Base-by-base conservation (phyloP, 148 eudicot species). In the Dianthus caryophyllus region DNA sequence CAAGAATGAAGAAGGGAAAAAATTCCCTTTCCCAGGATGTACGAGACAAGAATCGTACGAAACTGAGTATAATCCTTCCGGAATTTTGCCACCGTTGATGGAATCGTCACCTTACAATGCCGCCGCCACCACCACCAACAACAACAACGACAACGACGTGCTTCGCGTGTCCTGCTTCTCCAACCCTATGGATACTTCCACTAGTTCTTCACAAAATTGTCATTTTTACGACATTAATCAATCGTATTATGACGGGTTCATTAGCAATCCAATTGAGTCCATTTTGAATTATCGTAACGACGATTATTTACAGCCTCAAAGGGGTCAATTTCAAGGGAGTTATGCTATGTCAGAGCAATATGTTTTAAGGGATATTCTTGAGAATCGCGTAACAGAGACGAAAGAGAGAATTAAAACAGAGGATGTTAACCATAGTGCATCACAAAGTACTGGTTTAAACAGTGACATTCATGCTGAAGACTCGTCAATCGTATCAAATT, bases 91-190 rank as follows among this genome's bases (percentile, higher is more conserved):
- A 20, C 90, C 84, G 48, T 77, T 89, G 30, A 77, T 68, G 80
- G 93, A 85, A 8, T 64, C 84, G 20, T 71, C 87, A 22, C 78
- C 84, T 2, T 73, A 67, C 58, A 73, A 56, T 7, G 43, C 62
- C 15, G 60, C 55, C 0, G 11, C 6, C 17, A 11, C 8, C 16
- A 43, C n/a, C n/a, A n/a, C n/a, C n/a, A n/a, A 33, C 38, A 33
- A 3, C 3, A 33, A 33, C 38, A 33, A 33, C 2, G 33, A 49
- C 27, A 61, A 48, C 24, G 65, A 67, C n/a, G 64, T 43, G 7
- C 39, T 72, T 36, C 82, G 79, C 86, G 95, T 88, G 86, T 69
- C 87, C 97, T 88, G 97, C 97, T 88, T 90, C 97, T 90, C 97
- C 97, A 90, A 69, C 66, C 52, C 82, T 26, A 72, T 64, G 68